Base-by-base conservation (phyloP, 352 stramenopile genomes). In the Phytophthora rubi region DNA sequence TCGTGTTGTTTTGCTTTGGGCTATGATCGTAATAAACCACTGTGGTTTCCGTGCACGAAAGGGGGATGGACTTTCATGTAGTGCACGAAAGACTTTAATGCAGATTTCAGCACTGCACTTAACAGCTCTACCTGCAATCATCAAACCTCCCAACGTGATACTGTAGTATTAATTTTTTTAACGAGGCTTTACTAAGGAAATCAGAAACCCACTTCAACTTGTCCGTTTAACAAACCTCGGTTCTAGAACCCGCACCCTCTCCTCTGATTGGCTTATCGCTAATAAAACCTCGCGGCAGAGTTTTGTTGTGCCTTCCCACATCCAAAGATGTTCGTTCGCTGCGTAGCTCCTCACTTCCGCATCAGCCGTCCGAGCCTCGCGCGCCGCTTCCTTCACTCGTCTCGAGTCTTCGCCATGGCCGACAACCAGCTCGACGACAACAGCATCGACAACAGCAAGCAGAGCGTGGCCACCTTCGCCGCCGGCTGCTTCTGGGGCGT, bases 401-500 rank as follows among this genome's bases (percentile, higher is more conserved):
- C 62, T 2, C 35, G 32, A 18, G 28, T 68, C 23, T 57, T 57
- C 47, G 62, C 51, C 35, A 92, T 92, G 83, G 62, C 79, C 61
- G 53, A 71, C 60, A 88, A 90, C 64, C 68, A 75, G 26, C 4
- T 47, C 23, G 65, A 71, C 16, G 44, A 59, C 42, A 52, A 42
- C 42, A 54, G 15, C n/a, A 18, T 4, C 49, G 8, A 4, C 42
- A 6, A 28, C 21, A 62, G 10, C 16, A 56, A 55, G 15, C 55
- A 60, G 32, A 78, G 70, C 48, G 76, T 96, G 23, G 96, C 96
- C 18, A 99, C 97, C 6, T 98, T 99, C 80, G 98, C 95, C 2
- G 93, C 94, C 47, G 98, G 98, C 28, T 99, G 98, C 79, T 99
- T 99, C 80, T 99, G 97, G 98, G 96, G 97, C 53, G 84, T 98